A percentile compares a stretch with the other conserved stretches of the same genome.
Conservation (phyloP, 305 asterid species). For the Coffea humblotiana region DNA sequence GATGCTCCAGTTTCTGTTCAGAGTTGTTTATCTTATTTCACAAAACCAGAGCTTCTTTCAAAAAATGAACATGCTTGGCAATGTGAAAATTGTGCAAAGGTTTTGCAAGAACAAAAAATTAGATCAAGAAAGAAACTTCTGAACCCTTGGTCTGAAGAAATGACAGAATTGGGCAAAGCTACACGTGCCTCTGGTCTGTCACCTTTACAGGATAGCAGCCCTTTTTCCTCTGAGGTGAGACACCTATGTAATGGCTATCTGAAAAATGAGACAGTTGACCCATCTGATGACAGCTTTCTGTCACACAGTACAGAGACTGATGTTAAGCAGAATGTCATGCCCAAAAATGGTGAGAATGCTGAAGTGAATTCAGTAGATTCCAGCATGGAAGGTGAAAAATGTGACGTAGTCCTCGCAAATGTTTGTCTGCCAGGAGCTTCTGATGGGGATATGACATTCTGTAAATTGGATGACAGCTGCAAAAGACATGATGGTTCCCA, state of each 20-base stretch:
- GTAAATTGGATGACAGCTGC: slow-evolving; percentile 21
- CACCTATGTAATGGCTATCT: slow-evolving; percentile 25
- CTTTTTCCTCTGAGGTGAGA: slow-evolving; percentile 3
- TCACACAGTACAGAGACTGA: slow-evolving; percentile 24
- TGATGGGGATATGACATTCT: slow-evolving; percentile 17
- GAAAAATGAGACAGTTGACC: slow-evolving; percentile 30
- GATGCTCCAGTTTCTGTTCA: slow-evolving; percentile 84
- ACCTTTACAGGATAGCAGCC: slow-evolving; percentile 15
- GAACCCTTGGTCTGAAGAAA: slow-evolving; percentile 26
- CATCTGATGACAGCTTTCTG: slow-evolving; percentile 29
- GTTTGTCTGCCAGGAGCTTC: slow-evolving; percentile 25
- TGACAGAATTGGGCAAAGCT: slow-evolving; percentile 32
- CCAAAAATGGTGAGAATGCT: slow-evolving; percentile 27
- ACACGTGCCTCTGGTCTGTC: slow-evolving; percentile 25
- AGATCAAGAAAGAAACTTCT: slow-evolving; percentile 37
- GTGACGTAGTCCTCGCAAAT: slow-evolving; percentile 21
- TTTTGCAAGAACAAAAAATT: slow-evolving; percentile 45
- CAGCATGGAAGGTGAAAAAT: slow-evolving; percentile 27
- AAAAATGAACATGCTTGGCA: slow-evolving; percentile 94
- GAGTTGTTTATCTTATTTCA: slow-evolving; percentile 77
- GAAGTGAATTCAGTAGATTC: slow-evolving; percentile 30
- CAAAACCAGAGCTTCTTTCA: slow-evolving; percentile 70
- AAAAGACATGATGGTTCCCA: slow-evolving; percentile 23
- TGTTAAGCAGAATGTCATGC: slow-evolving; percentile 30
- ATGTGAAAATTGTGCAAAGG: slow-evolving; percentile 87